phyloP scores from a whole-genome alignment of 441 rosid species.

The Gossypium schwendimanii region DNA sequence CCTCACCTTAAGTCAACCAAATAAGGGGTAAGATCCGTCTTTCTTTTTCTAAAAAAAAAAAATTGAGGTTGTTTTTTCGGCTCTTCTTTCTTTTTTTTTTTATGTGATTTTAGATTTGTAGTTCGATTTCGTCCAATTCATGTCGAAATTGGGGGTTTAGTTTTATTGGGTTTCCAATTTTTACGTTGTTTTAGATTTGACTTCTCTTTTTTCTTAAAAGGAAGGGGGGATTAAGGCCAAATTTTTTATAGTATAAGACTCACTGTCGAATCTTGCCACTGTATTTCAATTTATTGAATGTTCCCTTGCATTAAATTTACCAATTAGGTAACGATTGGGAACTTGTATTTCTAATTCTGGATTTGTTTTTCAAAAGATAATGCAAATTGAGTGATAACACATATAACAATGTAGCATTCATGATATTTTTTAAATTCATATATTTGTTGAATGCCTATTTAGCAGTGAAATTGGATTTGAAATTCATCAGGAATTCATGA shows the following conservation, averaged over 20 bases:
- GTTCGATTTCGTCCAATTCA: background rate
- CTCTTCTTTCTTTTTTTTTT: background rate
- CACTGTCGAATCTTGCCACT: background rate
- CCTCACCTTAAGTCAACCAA: background rate
- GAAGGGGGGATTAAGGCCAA: background rate
- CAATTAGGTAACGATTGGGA: too few relatives aligned
- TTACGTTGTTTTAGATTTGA: background rate
- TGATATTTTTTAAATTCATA: too few relatives aligned
- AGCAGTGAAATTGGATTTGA: too few relatives aligned
- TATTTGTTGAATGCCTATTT: too few relatives aligned
- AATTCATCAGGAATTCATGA: too few relatives aligned
- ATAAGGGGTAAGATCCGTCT: background rate
- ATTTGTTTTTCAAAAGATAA: too few relatives aligned
- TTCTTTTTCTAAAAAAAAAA: background rate
- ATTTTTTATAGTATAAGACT: background rate
- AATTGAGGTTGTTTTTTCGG: background rate
- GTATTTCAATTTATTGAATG: background rate
- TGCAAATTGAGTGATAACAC: too few relatives aligned
- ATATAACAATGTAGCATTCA: too few relatives aligned
- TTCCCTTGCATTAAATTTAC: background rate
- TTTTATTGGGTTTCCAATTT: background rate
- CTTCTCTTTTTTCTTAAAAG: background rate
- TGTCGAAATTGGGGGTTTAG: background rate
- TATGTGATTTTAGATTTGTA: background rate
- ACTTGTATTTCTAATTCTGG: too few relatives aligned